phyloP scores from a whole-genome alignment of 2,329 filamentous ascomycete genomes.

The Pezicula carpinea region DNA sequence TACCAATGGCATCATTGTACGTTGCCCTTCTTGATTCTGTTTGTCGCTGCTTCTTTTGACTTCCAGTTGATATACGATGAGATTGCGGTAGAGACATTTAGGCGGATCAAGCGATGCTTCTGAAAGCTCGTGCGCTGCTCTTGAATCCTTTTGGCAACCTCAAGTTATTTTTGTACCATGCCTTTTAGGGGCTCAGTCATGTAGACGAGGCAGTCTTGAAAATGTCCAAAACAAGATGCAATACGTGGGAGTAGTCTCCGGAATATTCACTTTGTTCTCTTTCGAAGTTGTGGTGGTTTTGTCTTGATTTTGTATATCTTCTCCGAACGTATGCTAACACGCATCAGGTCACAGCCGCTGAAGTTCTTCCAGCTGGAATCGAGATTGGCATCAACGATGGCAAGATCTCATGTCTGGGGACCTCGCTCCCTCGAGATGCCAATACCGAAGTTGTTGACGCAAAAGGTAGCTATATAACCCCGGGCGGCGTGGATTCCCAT shows the following conservation, averaged over 20 bases:
- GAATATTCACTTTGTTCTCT: too few relatives aligned
- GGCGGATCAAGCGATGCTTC: too few relatives aligned
- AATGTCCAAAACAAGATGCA: too few relatives aligned
- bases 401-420: conserved; percentile 41
- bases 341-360: conserved; percentile 39
- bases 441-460: conserved; percentile 38
- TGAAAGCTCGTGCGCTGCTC: too few relatives aligned
- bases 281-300: too few relatives aligned
- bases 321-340: conserved; percentile 3
- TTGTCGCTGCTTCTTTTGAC: background rate
- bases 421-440: conserved; percentile 27
- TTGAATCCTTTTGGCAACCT: too few relatives aligned
- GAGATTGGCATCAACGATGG: conserved; percentile 44
- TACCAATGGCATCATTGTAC: conserved; percentile 37
- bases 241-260: too few relatives aligned
- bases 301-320: too few relatives aligned
- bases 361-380: conserved; percentile 36
- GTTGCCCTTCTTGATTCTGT: conserved; percentile 2
- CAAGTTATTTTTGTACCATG: too few relatives aligned
- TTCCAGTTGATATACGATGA: background rate
- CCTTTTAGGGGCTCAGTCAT: too few relatives aligned
- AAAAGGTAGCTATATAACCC: conserved; percentile 39
- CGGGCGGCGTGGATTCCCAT: conserved; percentile 44
- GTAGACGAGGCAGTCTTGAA: too few relatives aligned
- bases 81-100: too few relatives aligned